Conservation (phyloP, 345 rosid genomes). For the Eucalyptus pauciflora region DNA sequence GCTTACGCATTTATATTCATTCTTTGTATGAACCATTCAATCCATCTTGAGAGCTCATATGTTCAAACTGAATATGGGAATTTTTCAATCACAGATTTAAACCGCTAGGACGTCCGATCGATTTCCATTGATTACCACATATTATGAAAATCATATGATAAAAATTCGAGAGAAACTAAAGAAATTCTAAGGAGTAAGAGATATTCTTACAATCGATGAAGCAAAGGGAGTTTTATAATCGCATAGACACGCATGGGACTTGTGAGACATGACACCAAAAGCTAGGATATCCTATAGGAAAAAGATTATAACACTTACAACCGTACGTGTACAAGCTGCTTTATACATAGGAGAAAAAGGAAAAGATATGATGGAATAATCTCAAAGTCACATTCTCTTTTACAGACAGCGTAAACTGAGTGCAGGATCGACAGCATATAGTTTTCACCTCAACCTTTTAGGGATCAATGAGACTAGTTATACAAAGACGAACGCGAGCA, state of each 20-base stretch:
- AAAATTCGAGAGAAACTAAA: not conserved
- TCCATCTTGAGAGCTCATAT: not conserved
- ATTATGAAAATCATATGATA: too few relatives aligned
- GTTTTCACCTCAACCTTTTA: not conserved
- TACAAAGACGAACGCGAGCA: not conserved
- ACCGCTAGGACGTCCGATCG: not conserved
- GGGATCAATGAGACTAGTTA: not conserved
- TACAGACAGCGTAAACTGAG: not conserved
- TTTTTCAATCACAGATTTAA: not conserved
- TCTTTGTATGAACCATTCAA: not conserved
- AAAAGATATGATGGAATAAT: not conserved
- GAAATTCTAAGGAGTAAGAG: not conserved
- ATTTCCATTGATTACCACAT: not conserved
- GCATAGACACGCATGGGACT: not conserved
- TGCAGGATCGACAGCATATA: not conserved
- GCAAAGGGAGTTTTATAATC: not conserved
- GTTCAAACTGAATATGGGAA: not conserved
- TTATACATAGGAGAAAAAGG: not conserved
- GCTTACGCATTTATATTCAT: not conserved
- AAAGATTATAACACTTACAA: not conserved
- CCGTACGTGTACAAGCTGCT: not conserved
- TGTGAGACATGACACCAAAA: not conserved
- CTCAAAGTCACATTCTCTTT: not conserved
- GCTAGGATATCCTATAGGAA: not conserved
- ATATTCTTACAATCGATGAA: too few relatives aligned